Percentiles rank a stretch among this genome's conserved stretches.
Conservation (phyloP, 2,329 filamentous ascomycete species). For the Neonectria faginata region DNA sequence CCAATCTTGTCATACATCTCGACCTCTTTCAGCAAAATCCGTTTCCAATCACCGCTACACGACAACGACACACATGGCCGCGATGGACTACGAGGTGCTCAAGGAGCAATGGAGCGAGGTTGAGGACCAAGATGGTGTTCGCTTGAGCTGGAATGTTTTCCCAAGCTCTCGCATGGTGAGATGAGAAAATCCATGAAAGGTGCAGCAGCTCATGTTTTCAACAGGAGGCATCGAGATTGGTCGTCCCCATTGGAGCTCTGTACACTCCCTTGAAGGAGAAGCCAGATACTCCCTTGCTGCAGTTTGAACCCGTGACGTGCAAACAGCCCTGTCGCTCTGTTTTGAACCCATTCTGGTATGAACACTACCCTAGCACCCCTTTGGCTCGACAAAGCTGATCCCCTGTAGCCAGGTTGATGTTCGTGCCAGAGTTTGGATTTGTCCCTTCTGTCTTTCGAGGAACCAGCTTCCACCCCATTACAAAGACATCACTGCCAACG, state of each 20-base stretch:
- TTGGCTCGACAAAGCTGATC: slow-evolving; percentile 39
- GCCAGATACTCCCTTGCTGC: slow-evolving; percentile 85
- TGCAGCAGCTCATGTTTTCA: slow-evolving; percentile 23
- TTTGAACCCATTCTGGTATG: slow-evolving; percentile 95
- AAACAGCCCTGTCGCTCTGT: slow-evolving; percentile 96
- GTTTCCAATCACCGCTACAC: neutral
- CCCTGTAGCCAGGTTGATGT: slow-evolving; percentile 79
- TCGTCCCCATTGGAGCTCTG: slow-evolving; percentile 94
- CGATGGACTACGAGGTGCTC: slow-evolving; percentile 91
- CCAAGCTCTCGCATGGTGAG: slow-evolving; percentile 95
- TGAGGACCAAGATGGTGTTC: slow-evolving; percentile 95
- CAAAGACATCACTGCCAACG: slow-evolving; percentile 87
- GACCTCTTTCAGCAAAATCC: neutral
- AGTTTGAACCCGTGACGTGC: slow-evolving; percentile 97
- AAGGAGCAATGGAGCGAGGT: slow-evolving; percentile 98
- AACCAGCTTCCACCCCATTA: slow-evolving; percentile 88
- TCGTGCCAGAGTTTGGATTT: slow-evolving; percentile 87
- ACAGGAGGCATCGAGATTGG: slow-evolving; percentile 91
- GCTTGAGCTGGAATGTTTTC: slow-evolving; percentile 98
- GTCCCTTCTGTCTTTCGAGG: slow-evolving; percentile 86
- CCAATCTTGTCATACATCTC: neutral
- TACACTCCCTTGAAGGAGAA: slow-evolving; percentile 98
- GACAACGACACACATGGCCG: slow-evolving; percentile 13
- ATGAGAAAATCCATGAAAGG: slow-evolving; percentile 29
- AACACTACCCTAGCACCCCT: slow-evolving; percentile 9